Percentiles rank a stretch among this genome's conserved stretches.
These are phyloP conservation scores for Spirogloea muscicola DNA, from an alignment of 139 green algal species.

Conservation along the genomic window DNA sequence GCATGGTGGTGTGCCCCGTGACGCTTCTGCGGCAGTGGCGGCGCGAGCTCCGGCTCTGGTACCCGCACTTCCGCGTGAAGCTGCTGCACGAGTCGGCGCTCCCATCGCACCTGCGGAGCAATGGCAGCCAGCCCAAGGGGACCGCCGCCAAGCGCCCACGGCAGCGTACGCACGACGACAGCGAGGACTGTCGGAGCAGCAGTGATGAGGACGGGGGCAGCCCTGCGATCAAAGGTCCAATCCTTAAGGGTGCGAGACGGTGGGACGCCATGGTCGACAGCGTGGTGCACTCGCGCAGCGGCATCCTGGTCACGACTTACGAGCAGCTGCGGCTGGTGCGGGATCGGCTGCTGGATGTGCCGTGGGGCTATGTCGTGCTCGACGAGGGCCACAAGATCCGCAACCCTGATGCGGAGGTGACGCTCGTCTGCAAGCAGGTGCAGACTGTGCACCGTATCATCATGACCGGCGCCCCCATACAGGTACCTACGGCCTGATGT, in stretches of 20 bases:
- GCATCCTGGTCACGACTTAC: constrained; percentile 87
- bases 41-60: constrained; percentile 80
- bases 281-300: constrained; percentile 14
- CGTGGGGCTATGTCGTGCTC: constrained; percentile 87
- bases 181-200: too few relatives aligned
- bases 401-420: constrained; percentile 93
- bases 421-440: constrained; percentile 72
- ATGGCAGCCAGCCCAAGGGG: neutral
- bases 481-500: too few relatives aligned
- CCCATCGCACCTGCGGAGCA: constrained; percentile 1
- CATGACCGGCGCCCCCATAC: constrained; percentile 88
- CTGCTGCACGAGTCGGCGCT: constrained; percentile 79
- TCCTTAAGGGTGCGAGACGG: too few relatives aligned
- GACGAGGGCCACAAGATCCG: constrained; percentile 93
- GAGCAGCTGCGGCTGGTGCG: constrained; percentile 73
- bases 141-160: neutral
- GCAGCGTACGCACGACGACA: too few relatives aligned
- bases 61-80: constrained; percentile 60
- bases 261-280: constrained; percentile 4
- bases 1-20: constrained; percentile 84
- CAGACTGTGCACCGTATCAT: constrained; percentile 70
- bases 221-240: too few relatives aligned
- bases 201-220: too few relatives aligned
- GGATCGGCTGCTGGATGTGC: constrained; percentile 67
- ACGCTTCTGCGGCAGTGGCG: constrained; percentile 95